Evolutionary conservation across 1,139 yeast genomes (phyloP).

Genomic region (Suhomyces bokatorum): DNA sequence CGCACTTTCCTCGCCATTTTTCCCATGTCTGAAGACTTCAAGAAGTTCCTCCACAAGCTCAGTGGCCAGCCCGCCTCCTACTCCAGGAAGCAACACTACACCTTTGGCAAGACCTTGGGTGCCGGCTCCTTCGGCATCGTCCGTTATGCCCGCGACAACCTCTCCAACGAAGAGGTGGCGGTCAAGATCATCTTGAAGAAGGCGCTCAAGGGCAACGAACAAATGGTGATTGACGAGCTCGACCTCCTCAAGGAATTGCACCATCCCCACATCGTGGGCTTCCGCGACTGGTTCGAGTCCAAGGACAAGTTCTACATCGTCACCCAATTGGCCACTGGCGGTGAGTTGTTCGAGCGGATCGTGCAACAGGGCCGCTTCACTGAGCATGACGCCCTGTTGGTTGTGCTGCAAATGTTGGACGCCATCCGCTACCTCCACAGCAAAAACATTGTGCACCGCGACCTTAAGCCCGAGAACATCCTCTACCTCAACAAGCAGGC

Average conservation of each 20-base stretch:
- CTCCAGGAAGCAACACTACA: conserved; percentile 60
- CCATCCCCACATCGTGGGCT: conserved; percentile 82
- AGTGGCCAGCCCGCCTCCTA: conserved; percentile 77
- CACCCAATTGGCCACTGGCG: conserved; percentile 84
- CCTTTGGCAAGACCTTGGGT: conserved; percentile 79
- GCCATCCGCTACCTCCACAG: conserved; percentile 77
- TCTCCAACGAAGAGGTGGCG: conserved; percentile 73
- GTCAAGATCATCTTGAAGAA: conserved; percentile 82
- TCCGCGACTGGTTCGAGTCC: conserved; percentile 87
- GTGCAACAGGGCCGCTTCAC: conserved; percentile 75
- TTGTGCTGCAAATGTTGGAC: conserved; percentile 66
- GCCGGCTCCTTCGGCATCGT: conserved; percentile 94
- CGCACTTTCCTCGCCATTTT: neutral
- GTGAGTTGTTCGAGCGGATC: conserved; percentile 86
- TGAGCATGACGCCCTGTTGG: conserved; percentile 76
- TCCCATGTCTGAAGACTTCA: conserved; percentile 19
- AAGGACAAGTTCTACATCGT: conserved; percentile 75
- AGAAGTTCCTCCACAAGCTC: conserved; percentile 49
- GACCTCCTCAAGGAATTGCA: conserved; percentile 60
- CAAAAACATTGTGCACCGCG: conserved; percentile 82
- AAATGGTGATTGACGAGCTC: conserved; percentile 74
- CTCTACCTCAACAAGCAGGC: conserved; percentile 55
- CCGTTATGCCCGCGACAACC: conserved; percentile 63
- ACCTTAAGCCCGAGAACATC: conserved; percentile 86
- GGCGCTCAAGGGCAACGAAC: conserved; percentile 73